Percentiles rank a stretch among this genome's conserved stretches.
Evolutionary conservation across 2,329 filamentous ascomycete genomes (phyloP).

Genomic region (Nigrospora oryzae): DNA sequence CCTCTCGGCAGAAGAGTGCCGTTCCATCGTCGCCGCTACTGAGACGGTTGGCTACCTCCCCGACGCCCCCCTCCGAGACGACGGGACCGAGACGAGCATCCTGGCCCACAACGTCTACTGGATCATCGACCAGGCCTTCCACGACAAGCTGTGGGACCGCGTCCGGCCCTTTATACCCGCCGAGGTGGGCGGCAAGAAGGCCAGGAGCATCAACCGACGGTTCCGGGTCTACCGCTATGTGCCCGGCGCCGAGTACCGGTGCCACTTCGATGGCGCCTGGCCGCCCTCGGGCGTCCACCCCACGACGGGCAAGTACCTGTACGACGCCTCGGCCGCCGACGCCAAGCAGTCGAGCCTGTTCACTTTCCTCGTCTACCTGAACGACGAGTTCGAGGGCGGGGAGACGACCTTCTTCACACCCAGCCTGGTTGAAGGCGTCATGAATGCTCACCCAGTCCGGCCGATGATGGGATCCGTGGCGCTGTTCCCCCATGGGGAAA

Average conservation of each 20-base stretch:
- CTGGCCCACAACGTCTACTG: slow-evolving; percentile 69
- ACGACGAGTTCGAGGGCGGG: slow-evolving; percentile 63
- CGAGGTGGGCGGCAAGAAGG: slow-evolving; percentile 44
- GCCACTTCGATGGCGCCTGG: slow-evolving; percentile 66
- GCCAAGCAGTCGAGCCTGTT: slow-evolving; percentile 60
- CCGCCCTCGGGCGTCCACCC: slow-evolving; percentile 57
- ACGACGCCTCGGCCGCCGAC: slow-evolving; percentile 52
- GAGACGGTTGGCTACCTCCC: slow-evolving; percentile 59
- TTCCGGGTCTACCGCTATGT: slow-evolving; percentile 68
- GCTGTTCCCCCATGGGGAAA: slow-evolving; percentile 63
- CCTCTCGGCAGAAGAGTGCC: slow-evolving; percentile 53
- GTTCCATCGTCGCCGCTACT: slow-evolving; percentile 56
- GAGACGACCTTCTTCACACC: slow-evolving; percentile 67
- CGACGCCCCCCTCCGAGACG: slow-evolving; percentile 58
- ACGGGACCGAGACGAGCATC: slow-evolving; percentile 51
- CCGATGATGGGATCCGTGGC: slow-evolving; percentile 62
- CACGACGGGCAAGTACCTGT: slow-evolving; percentile 47
- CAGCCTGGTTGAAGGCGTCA: slow-evolving; percentile 50
- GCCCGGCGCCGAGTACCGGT: slow-evolving; percentile 62
- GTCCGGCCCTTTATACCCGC: slow-evolving; percentile 50
- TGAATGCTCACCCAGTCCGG: slow-evolving; percentile 62
- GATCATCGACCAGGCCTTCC: slow-evolving; percentile 56
- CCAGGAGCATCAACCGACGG: slow-evolving; percentile 57
- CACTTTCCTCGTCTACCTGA: slow-evolving; percentile 62
- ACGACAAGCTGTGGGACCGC: slow-evolving; percentile 54